Base-by-base conservation (phyloP, 1,284 basidiomycete genomes). In the Ustilago curta region DNA sequence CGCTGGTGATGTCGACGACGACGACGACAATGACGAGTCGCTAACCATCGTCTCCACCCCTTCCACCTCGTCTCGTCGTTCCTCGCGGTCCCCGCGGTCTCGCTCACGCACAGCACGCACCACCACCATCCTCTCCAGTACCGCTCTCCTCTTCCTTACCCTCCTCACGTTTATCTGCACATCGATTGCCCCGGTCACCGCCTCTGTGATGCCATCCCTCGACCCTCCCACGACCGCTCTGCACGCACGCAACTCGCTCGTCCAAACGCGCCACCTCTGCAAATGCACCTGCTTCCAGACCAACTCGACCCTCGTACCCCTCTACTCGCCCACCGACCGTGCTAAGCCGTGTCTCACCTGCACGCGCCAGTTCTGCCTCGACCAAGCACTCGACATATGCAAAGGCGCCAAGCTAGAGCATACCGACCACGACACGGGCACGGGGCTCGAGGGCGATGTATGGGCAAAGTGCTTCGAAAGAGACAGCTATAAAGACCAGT, bases 261-360 rank as follows among this genome's bases (percentile, higher is more conserved):
- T 53, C 19, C 19, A n/a, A 27, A 44, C 53, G 19, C 43, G 58
- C 5, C 76, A 83, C 57, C 70, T 84, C 21, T 85, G 83, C 80
- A 83, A 84, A 45, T 85, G 83, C 70, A 85, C 83, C 21, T 85
- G 84, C 53, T 85, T 84, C 70, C 66, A 70, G 31, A 84, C 82
- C 49, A 85, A 85, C 54, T 81, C 82, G 7, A 84, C 84, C 2
- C 70, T 85, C 27, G 76, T 85, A 0, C 83, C 84, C 0, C 67
- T 85, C 21, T 83, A 79, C 40, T 50, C 71, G 8, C 73, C 83
- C 25, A 12, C 43, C 14, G 76, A 80, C 35, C 59, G 74, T 1
- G 25, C 69, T n/a, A 80, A 83, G 23, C 78, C 83, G 21, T 85
- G 83, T 63, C 55, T 53, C n/a, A 78, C 79, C 1, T 85, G 84